Evolutionary conservation across 2,329 filamentous ascomycete genomes (phyloP).

Genomic region (Pseudomassariella vexata): DNA sequence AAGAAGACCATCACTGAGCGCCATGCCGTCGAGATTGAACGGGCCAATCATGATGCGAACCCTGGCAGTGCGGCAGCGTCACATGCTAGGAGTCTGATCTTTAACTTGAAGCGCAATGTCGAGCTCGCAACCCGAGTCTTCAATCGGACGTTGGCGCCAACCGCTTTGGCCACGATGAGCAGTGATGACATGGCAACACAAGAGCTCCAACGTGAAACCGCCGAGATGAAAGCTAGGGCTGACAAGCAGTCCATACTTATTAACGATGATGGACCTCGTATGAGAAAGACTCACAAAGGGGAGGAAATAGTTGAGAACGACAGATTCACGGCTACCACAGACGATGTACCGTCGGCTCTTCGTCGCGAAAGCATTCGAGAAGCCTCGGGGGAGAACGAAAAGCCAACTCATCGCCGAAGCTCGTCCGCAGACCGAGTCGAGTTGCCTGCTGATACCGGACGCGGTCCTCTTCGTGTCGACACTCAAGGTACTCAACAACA

Average conservation of each 20-base stretch:
- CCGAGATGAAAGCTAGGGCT: slow-evolving; percentile 68
- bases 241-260: slow-evolving; percentile 84
- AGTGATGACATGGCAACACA: slow-evolving; percentile 88
- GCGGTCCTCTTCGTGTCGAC: slow-evolving; percentile 36
- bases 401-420: slow-evolving; percentile 11
- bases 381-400: slow-evolving; percentile 11
- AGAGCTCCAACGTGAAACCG: slow-evolving; percentile 73
- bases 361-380: slow-evolving; percentile 28
- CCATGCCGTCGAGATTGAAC: slow-evolving; percentile 75
- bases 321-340: slow-evolving; percentile 28
- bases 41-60: slow-evolving; percentile 56
- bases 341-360: slow-evolving; percentile 31
- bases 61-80: slow-evolving; percentile 41
- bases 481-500: slow-evolving; percentile 40
- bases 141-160: slow-evolving; percentile 63
- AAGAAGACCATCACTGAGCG: slow-evolving; percentile 60
- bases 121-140: slow-evolving; percentile 72
- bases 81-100: slow-evolving; percentile 70
- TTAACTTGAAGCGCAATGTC: slow-evolving; percentile 85
- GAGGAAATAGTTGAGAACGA: slow-evolving; percentile 85
- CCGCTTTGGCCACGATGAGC: slow-evolving; percentile 81
- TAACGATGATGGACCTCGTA: slow-evolving; percentile 67
- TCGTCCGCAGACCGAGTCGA: slow-evolving; percentile 16
- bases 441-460: slow-evolving; percentile 15
- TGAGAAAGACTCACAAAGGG: slow-evolving; percentile 89